phyloP scores from a whole-genome alignment of 768 basidiomycete genomes.

The Podaxis carcinomalis region DNA sequence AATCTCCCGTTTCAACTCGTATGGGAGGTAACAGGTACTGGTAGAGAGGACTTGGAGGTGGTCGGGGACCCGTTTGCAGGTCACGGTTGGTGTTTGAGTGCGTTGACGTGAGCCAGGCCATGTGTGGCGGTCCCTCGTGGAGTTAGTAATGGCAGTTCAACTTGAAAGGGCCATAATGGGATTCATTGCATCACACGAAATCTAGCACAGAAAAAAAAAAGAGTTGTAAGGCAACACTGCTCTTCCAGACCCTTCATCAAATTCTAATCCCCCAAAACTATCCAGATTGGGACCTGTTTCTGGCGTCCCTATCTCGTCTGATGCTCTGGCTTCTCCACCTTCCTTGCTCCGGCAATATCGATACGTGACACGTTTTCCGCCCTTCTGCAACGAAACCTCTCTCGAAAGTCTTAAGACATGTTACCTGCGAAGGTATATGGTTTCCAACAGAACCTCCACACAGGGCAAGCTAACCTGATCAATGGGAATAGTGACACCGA shows the following conservation, averaged over 20 bases:
- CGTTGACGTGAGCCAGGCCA: not conserved
- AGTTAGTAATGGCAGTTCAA: too few relatives aligned
- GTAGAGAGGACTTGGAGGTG: not conserved
- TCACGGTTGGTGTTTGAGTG: not conserved
- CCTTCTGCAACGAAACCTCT: not conserved
- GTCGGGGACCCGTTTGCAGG: not conserved
- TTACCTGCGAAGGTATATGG: not conserved
- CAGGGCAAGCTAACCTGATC: not conserved
- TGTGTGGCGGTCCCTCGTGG: too few relatives aligned
- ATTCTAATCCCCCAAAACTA: too few relatives aligned
- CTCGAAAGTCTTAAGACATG: not conserved
- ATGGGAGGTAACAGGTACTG: conserved; percentile 20
- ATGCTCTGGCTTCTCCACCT: not conserved
- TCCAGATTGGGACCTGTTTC: not conserved
- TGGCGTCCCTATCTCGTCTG: not conserved
- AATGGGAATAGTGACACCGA: not conserved
- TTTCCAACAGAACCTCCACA: not conserved
- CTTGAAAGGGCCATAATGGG: too few relatives aligned
- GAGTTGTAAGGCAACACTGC: not conserved
- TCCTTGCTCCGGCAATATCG: not conserved
- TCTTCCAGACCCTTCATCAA: not conserved
- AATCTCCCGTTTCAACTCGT: conserved; percentile 29
- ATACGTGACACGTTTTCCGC: not conserved
- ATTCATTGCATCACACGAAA: not conserved
- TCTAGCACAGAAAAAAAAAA: not conserved